A percentile compares a stretch with the other conserved stretches of the same genome.
phyloP scores from a whole-genome alignment of 371 early-diverging fungal species.

The Circinella umbellata region DNA sequence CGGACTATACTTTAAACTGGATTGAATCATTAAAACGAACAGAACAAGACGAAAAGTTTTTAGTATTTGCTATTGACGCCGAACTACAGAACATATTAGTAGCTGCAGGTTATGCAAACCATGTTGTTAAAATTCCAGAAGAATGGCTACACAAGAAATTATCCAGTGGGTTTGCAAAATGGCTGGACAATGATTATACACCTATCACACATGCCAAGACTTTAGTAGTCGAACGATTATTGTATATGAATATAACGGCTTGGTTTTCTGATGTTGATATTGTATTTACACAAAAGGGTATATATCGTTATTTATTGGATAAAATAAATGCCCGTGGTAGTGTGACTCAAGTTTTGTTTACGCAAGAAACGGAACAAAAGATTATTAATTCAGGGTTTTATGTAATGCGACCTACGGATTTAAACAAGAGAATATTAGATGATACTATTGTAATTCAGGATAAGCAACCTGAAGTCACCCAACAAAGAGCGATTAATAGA shows the following conservation, averaged over 20 bases:
- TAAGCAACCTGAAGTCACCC: slow-evolving; percentile 46
- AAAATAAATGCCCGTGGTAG: slow-evolving; percentile 35
- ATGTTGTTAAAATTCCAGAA: slow-evolving; percentile 37
- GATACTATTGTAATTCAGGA: slow-evolving; percentile 50
- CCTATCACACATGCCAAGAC: slow-evolving; percentile 47
- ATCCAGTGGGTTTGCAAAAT: slow-evolving; percentile 28
- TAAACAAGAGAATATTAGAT: slow-evolving; percentile 46
- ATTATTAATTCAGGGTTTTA: slow-evolving; percentile 54
- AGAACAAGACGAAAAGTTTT: slow-evolving; percentile 21
- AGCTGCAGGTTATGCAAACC: slow-evolving; percentile 23
- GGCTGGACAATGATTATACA: slow-evolving; percentile 31
- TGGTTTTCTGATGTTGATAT: slow-evolving; percentile 59
- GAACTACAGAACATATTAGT: slow-evolving; percentile 27
- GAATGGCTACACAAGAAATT: slow-evolving; percentile 39
- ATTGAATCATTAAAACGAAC: slow-evolving; percentile 34
- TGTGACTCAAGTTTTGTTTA: slow-evolving; percentile 39
- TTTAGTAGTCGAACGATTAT: slow-evolving; percentile 39
- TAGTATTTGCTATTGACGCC: slow-evolving; percentile 44
- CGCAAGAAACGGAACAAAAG: slow-evolving; percentile 48
- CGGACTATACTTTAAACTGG: slow-evolving; percentile 42
- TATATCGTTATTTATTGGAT: slow-evolving; percentile 43
- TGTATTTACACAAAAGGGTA: slow-evolving; percentile 40
- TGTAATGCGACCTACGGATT: slow-evolving; percentile 48
- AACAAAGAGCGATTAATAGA: slow-evolving; percentile 53
- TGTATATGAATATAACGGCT: slow-evolving; percentile 42